phyloP scores from a whole-genome alignment of 306 rosid species.

The Carpinus fangiana region DNA sequence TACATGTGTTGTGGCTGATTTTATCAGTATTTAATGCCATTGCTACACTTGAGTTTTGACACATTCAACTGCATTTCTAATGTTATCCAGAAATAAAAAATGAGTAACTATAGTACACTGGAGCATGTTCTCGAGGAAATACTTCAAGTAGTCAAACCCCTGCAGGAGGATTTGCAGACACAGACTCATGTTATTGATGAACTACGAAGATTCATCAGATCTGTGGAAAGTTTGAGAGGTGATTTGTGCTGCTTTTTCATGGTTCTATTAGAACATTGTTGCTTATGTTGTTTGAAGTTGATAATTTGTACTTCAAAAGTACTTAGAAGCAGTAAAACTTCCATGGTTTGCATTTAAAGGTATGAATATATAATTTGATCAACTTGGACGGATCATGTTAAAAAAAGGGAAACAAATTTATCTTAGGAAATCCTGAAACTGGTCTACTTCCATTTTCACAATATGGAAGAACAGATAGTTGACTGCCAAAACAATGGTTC shows the following conservation, averaged over 20 bases:
- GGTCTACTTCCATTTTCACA: conserved; percentile 4
- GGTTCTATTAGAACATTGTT: conserved; percentile 19
- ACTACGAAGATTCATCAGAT: conserved; percentile 41
- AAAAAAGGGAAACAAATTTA: conserved; percentile 12
- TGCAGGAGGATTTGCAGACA: conserved; percentile 47
- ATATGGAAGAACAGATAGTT: not conserved
- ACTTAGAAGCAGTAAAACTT: not conserved
- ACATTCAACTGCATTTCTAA: conserved; percentile 6
- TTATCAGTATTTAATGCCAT: conserved; percentile 25
- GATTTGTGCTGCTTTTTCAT: conserved; percentile 10
- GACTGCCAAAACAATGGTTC: not conserved
- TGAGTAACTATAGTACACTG: conserved; percentile 44
- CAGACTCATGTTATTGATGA: conserved; percentile 53
- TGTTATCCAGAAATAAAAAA: conserved; percentile 32
- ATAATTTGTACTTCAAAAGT: not conserved
- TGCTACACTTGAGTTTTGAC: conserved; percentile 13
- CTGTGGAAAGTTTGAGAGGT: conserved; percentile 71
- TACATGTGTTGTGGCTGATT: conserved; percentile 17
- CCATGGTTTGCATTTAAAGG: not conserved
- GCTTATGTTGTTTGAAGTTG: not conserved
- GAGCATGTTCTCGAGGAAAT: conserved; percentile 51
- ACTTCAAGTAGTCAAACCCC: conserved; percentile 52
- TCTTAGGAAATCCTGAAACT: conserved; percentile 9
- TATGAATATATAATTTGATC: conserved; percentile 2
- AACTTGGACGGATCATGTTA: conserved; percentile 11